Evolutionary conservation across 306 rosid species (phyloP).

Genomic region (Inga oerstediana): DNA sequence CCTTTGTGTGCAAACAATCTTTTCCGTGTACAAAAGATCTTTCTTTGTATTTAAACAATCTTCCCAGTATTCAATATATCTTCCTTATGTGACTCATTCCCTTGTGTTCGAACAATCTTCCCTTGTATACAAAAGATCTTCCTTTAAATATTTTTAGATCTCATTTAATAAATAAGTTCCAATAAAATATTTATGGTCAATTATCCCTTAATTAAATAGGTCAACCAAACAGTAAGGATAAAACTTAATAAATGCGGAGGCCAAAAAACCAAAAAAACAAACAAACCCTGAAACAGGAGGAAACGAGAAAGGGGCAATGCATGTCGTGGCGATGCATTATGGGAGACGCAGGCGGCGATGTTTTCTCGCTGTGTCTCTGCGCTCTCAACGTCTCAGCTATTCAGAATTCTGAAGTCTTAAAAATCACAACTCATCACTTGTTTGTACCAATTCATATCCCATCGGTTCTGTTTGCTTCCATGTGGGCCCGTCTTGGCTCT

Average conservation of each 20-base stretch:
- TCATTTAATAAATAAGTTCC: too few relatives aligned
- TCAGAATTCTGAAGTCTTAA: not conserved
- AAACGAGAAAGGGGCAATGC: not conserved
- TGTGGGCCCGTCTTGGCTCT: not conserved
- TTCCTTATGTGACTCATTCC: too few relatives aligned
- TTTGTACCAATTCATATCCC: not conserved
- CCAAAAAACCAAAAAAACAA: not conserved
- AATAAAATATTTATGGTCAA: too few relatives aligned
- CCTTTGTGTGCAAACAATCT: too few relatives aligned
- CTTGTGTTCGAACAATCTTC: too few relatives aligned
- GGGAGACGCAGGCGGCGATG: not conserved
- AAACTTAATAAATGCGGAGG: not conserved
- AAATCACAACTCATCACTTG: not conserved
- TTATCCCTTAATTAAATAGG: too few relatives aligned
- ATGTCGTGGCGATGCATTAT: not conserved
- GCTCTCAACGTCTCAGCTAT: not conserved
- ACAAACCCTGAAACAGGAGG: not conserved
- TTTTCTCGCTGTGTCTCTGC: not conserved
- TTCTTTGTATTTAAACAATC: too few relatives aligned
- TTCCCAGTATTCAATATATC: too few relatives aligned
- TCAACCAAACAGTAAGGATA: too few relatives aligned
- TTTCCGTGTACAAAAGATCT: too few relatives aligned
- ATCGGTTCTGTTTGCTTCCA: not conserved
- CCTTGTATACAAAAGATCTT: too few relatives aligned
- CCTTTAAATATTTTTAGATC: too few relatives aligned